phyloP scores from a whole-genome alignment of 176 grass and related monocot species.

The Musa troglodytarum region DNA sequence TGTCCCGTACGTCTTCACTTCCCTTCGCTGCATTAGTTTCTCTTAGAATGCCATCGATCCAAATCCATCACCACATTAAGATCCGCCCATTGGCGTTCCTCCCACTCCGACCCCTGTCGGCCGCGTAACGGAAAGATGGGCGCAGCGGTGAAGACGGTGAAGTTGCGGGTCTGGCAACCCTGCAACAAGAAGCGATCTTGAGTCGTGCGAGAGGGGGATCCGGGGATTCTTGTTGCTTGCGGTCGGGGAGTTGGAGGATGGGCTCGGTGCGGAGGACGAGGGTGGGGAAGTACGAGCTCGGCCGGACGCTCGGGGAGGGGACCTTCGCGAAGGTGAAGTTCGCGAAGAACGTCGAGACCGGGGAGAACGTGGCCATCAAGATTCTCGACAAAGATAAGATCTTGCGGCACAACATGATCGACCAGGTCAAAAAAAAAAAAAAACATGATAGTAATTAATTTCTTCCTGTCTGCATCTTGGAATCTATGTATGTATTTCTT shows the following conservation, averaged over 20 bases:
- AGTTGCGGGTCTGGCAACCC: constrained; percentile 59
- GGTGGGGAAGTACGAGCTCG: constrained; percentile 91
- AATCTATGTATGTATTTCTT: too few species aligned
- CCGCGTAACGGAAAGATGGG: neutral
- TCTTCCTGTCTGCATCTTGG: too few species aligned
- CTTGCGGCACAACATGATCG: constrained; percentile 89
- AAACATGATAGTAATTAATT: too few species aligned
- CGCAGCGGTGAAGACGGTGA: constrained; percentile 45
- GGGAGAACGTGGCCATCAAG: constrained; percentile 88
- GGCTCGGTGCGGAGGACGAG: constrained; percentile 42
- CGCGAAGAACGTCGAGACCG: constrained; percentile 67
- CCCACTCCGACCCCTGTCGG: neutral
- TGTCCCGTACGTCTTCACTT: too few species aligned
- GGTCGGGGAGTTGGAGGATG: constrained; percentile 34
- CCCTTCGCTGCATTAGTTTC: too few species aligned
- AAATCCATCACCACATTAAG: too few species aligned
- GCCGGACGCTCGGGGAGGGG: constrained; percentile 77
- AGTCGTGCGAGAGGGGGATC: neutral
- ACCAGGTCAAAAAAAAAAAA: constrained; percentile 39
- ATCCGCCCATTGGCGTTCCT: neutral
- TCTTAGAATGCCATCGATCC: too few species aligned
- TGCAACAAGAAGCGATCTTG: constrained; percentile 66
- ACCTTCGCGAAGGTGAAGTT: constrained; percentile 99
- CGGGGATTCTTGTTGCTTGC: neutral
- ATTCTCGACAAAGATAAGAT: constrained; percentile 98